These are phyloP conservation scores for Aspergillus sp. DNA, from an alignment of 2,329 filamentous ascomycete species.

Conservation along the genomic window DNA sequence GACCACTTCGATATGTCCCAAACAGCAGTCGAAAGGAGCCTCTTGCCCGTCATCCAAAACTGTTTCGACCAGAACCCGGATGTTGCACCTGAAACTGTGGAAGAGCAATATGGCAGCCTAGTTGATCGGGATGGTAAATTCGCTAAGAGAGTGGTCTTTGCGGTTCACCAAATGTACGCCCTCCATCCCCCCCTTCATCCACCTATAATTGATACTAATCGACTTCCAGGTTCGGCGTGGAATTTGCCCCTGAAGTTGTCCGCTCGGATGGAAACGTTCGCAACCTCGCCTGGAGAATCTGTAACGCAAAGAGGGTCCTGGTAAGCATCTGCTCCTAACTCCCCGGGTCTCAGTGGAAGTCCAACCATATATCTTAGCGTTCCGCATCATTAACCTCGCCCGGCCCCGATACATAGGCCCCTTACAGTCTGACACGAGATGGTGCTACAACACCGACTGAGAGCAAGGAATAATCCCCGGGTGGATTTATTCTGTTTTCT, in stretches of 20 bases:
- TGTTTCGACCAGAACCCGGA: constrained; percentile 91
- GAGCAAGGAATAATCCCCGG: constrained; percentile 21
- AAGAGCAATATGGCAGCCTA: constrained; percentile 80
- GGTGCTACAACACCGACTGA: constrained; percentile 61
- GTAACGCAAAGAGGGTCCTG: constrained; percentile 91
- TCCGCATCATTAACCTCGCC: neutral
- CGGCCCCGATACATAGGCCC: constrained; percentile 52
- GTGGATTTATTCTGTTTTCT: neutral
- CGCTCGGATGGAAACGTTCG: constrained; percentile 85
- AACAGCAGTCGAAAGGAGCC: constrained; percentile 69
- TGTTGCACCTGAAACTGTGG: constrained; percentile 75
- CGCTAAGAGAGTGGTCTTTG: constrained; percentile 85
- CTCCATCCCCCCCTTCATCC: neutral
- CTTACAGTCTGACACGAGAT: constrained; percentile 68
- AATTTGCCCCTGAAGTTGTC: constrained; percentile 90
- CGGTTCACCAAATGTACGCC: constrained; percentile 82
- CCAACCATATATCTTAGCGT: neutral
- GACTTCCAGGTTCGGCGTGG: constrained; percentile 71
- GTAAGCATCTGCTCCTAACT: constrained; percentile 51
- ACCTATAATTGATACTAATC: neutral
- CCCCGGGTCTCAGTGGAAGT: neutral
- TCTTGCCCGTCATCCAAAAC: constrained; percentile 83
- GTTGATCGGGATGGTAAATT: constrained; percentile 89
- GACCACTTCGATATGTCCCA: constrained; percentile 63
- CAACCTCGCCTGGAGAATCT: constrained; percentile 91